Evolutionary conservation across 352 stramenopile genomes (phyloP).

Genomic region (Globisporangium ultimum): DNA sequence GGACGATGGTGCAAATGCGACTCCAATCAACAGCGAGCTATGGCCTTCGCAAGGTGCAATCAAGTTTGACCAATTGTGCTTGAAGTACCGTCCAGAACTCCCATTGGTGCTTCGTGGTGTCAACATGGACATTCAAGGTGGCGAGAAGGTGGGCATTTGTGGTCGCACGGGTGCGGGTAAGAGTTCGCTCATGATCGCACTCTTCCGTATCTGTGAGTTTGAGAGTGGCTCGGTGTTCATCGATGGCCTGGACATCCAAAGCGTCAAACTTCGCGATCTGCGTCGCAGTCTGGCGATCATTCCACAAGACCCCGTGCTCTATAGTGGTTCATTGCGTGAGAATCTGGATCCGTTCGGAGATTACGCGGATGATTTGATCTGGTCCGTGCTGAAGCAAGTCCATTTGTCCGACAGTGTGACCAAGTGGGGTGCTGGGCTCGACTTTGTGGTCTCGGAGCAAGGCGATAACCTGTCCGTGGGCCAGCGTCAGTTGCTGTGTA

Average conservation of each 20-base stretch:
- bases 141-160: too few species aligned
- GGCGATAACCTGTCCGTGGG: not conserved
- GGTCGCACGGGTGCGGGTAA: too few species aligned
- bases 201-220: not conserved
- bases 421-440: not conserved
- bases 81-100: not conserved
- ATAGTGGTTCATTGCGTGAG: too few species aligned
- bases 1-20: too few species aligned
- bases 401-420: not conserved
- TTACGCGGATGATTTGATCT: not conserved
- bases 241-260: slow-evolving; percentile 68
- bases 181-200: too few species aligned
- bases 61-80: too few species aligned
- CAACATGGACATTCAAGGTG: too few species aligned
- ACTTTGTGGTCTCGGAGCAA: not conserved
- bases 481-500: not conserved
- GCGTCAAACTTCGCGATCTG: slow-evolving; percentile 22
- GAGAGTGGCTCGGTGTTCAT: slow-evolving; percentile 57
- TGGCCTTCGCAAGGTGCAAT: too few species aligned
- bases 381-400: not conserved
- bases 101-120: too few species aligned
- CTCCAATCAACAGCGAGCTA: too few species aligned
- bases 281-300: slow-evolving; percentile 2
- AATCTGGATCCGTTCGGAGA: not conserved
- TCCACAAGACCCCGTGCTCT: too few species aligned